Base-by-base conservation (phyloP, 2,329 filamentous ascomycete species). In the Leptographium flavum region DNA sequence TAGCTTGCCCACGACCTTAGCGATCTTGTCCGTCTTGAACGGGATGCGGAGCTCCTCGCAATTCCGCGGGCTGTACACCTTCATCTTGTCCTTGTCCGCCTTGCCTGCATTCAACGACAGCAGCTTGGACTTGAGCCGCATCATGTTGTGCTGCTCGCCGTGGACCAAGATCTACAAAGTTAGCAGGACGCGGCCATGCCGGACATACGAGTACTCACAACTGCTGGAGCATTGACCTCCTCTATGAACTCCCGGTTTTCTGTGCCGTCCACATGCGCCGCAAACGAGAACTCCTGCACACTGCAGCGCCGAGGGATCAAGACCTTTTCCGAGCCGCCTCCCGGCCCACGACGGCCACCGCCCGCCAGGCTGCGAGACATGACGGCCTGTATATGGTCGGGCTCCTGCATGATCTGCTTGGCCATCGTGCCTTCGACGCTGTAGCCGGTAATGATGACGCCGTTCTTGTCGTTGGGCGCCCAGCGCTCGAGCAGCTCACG, bases 351-450 rank as follows among this genome's bases (percentile, higher is more conserved):
- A 25, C 80, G 72, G 36, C 79, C 74, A 2, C 73, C 76, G 1
- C 75, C 79, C 27, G 73, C 71, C 23, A 50, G 19, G 54, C 76
- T 78, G 46, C 83, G 72, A 36, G 81, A 87, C 81, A 94, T 96
- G 56, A 96, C 83, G 0, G 90, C 90, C 48, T 87, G 87, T 47
- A 98, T 96, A 56, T 87, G 81, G 49, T 95, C 88, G 0, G 92
- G 92, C 59, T 96, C 92, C 53, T 90, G 86, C 65, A 96, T 82
- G 50, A 98, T 85, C 55, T 92, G 80, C 62, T 94, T 90, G 4
- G 87, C 92, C 90, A 98, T 96, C 1, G 92, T 98, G 6, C 92
- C 92, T 63, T 98, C 92, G 8, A 98, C 90, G 49, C 87, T 95
- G 66, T 98, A 98, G 59, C 92, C 92, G 0, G 92, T 98, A 62